A percentile compares a stretch with the other conserved stretches of the same genome.
These are phyloP conservation scores for Populus ilicifolia DNA, from an alignment of 345 rosid genomes.

Conservation along the genomic window DNA sequence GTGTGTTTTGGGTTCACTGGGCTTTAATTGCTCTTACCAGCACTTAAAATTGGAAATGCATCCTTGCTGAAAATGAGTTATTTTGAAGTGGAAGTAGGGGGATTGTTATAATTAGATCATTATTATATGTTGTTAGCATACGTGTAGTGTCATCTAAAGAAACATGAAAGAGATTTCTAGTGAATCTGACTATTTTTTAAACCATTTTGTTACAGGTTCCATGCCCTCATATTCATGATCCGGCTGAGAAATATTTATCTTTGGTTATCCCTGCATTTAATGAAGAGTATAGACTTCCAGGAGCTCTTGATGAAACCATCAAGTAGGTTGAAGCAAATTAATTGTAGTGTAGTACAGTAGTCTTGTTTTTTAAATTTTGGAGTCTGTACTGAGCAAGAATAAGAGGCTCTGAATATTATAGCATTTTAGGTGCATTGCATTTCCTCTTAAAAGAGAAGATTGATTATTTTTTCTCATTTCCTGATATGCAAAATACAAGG, in stretches of 20 bases:
- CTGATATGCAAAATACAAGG: not conserved
- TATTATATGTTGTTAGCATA: not conserved
- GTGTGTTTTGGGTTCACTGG: not conserved
- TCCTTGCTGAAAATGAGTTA: not conserved
- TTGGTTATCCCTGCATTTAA: slow-evolving; percentile 85
- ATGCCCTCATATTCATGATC: slow-evolving; percentile 58
- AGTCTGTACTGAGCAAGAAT: not conserved
- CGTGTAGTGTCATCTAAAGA: not conserved
- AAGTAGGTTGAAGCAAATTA: slow-evolving; percentile 43
- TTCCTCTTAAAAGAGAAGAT: not conserved
- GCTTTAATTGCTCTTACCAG: not conserved
- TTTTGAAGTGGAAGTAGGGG: not conserved
- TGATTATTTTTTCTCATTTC: not conserved
- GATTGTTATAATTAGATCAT: not conserved
- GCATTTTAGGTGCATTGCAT: not conserved
- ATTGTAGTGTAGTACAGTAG: not conserved
- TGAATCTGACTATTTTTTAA: not conserved
- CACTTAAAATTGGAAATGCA: not conserved
- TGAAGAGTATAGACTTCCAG: slow-evolving; percentile 90
- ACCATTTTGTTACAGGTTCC: slow-evolving; percentile 48
- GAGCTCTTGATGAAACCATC: slow-evolving; percentile 81
- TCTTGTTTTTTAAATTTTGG: not conserved
- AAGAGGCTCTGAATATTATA: not conserved
- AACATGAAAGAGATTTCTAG: not conserved
- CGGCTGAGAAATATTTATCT: slow-evolving; percentile 79